phyloP scores from a whole-genome alignment of 2,329 filamentous ascomycete species.

The Paecilomyces formosus region DNA sequence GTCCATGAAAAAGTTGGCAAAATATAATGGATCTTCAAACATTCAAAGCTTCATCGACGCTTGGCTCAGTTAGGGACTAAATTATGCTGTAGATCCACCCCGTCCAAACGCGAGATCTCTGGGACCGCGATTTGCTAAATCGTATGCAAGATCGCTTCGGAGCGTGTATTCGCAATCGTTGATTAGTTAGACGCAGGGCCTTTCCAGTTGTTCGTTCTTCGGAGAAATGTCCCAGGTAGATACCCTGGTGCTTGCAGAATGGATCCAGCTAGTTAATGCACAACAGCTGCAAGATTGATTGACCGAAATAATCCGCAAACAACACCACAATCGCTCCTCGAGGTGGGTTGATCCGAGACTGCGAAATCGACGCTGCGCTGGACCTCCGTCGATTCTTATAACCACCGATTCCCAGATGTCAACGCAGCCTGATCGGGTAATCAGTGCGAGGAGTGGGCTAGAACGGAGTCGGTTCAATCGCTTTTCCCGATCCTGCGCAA shows the following conservation, averaged over 20 bases:
- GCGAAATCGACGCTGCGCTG: not conserved
- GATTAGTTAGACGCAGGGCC: not conserved
- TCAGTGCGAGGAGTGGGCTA: not conserved
- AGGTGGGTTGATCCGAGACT: not conserved
- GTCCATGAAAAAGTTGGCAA: not conserved
- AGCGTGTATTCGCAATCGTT: not conserved
- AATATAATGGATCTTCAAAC: not conserved
- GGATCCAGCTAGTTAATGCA: not conserved
- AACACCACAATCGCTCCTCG: not conserved
- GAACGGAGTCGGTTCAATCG: not conserved
- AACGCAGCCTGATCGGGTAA: not conserved
- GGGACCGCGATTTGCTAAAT: not conserved
- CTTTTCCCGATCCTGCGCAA: not conserved
- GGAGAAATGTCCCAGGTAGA: not conserved
- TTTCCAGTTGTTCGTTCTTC: not conserved
- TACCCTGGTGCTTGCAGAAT: not conserved
- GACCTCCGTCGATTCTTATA: not conserved
- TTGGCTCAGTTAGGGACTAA: not conserved
- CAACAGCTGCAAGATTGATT: not conserved
- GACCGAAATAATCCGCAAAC: not conserved
- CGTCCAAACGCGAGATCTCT: not conserved
- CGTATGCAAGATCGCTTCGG: not conserved
- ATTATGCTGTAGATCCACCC: not conserved
- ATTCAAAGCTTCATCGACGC: not conserved
- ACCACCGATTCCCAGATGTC: not conserved